phyloP scores from a whole-genome alignment of 495 filamentous ascomycete species.

The Daldinia concentrica region DNA sequence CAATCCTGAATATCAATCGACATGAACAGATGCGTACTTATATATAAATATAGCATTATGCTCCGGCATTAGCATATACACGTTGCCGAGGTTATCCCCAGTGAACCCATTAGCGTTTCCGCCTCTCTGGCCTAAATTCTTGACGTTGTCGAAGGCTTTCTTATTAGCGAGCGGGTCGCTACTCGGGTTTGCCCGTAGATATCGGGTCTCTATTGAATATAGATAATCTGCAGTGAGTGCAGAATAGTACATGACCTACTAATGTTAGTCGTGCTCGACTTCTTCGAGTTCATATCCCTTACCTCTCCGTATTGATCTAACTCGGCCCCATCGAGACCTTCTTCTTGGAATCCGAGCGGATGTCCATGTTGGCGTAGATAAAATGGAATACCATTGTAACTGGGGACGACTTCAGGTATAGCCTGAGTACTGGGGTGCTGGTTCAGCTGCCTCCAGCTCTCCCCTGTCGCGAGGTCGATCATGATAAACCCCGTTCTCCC shows the following conservation, averaged over 20 bases:
- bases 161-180: constrained; percentile 47
- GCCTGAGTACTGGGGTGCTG: constrained; percentile 46
- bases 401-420: background rate
- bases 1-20: background rate
- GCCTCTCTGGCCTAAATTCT: constrained; percentile 50
- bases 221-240: constrained; percentile 50
- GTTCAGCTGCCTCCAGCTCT: constrained; percentile 52
- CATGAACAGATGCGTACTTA: constrained; percentile 29
- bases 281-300: background rate
- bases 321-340: background rate
- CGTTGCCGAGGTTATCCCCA: constrained; percentile 47
- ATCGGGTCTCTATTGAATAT: constrained; percentile 48
- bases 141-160: constrained; percentile 49
- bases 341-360: background rate
- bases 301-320: background rate
- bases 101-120: constrained; percentile 53
- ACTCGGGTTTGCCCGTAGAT: constrained; percentile 46
- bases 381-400: background rate
- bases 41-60: constrained; percentile 54
- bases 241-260: constrained; percentile 51
- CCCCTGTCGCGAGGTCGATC: constrained; percentile 52
- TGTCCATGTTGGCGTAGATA: background rate
- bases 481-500: constrained; percentile 55
- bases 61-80: constrained; percentile 55
- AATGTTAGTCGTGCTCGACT: constrained; percentile 21